Evolutionary conservation across 2,329 filamentous ascomycete species (phyloP).

Genomic region (Fusarium incarnatum): DNA sequence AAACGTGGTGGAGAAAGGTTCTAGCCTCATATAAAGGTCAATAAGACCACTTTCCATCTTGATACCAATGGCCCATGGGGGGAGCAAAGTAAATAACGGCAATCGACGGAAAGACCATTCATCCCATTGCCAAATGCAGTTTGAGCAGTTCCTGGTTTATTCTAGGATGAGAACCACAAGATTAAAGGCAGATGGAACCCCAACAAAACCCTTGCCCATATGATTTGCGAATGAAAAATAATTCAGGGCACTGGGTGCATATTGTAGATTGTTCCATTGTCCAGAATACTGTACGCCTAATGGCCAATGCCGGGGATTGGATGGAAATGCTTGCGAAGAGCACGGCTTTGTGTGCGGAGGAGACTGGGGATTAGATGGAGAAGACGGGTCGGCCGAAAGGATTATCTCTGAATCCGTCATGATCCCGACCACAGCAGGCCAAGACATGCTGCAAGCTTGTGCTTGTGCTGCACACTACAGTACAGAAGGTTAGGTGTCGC

Average conservation of each 20-base stretch:
- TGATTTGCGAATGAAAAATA: neutral
- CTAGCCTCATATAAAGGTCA: slow-evolving; percentile 27
- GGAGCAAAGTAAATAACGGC: slow-evolving; percentile 12
- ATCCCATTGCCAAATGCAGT: neutral
- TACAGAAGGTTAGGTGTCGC: neutral
- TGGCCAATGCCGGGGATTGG: slow-evolving; percentile 35
- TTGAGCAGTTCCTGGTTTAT: neutral
- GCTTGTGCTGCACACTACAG: slow-evolving; percentile 4
- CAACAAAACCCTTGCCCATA: slow-evolving; percentile 11
- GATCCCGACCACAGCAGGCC: slow-evolving; percentile 23
- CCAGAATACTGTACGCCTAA: neutral
- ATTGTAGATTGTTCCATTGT: neutral
- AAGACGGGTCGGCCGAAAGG: slow-evolving; percentile 38
- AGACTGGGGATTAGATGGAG: slow-evolving; percentile 37
- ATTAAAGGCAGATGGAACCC: neutral
- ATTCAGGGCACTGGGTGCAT: slow-evolving; percentile 7
- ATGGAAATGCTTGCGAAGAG: slow-evolving; percentile 37
- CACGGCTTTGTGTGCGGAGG: slow-evolving; percentile 30
- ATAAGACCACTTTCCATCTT: slow-evolving; percentile 16
- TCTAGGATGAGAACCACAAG: neutral
- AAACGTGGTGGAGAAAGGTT: slow-evolving; percentile 34
- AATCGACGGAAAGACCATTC: neutral
- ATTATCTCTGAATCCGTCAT: slow-evolving; percentile 28
- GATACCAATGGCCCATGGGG: slow-evolving; percentile 7
- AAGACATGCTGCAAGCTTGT: slow-evolving; percentile 13